Evolutionary conservation across 805 yeast species (phyloP), one percentile per base, ranked within the genome.

Genomic region (Candida chilensis): DNA sequence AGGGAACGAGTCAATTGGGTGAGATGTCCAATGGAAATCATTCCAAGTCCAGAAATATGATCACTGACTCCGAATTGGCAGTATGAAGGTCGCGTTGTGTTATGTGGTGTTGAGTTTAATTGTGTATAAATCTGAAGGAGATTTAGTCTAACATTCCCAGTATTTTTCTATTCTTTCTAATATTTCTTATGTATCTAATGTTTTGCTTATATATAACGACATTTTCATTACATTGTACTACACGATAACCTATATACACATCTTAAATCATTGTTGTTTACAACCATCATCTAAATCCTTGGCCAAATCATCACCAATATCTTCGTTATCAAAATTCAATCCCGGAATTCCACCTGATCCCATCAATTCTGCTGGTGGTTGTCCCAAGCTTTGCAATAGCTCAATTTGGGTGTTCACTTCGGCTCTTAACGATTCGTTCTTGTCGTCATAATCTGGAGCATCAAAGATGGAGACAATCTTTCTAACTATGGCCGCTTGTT

Each of bases 331-430:
- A 32, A 72, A 62, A 24, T 64, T 73, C 36, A 72, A 48, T 14
- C 60, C 67, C 9, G 54, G 54, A 19, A 38, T 36, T n/a, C 45
- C 50, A 38, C 31, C 37, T 28, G 31, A 42, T 33, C 81, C 83
- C 36, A 79, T 72, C 21, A 85, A 60, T 30, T 82, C 94, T 10
- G 67, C 49, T 4, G 95, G 95, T 2, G 94, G 94, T 45, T 83
- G 76, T 0, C 94, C 94, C 18, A 81, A 56, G 28, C 71, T 78
- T 50, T 85, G 83, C 49, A 77, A 60, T 18, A 49, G 43, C 8
- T 41, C 36, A 28, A 56, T 48, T 4, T 34, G n/a, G n/a, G 13
- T 8, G 8, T 24, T 13, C 27, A 24, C 13, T 24, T n/a, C 13
- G 8, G n/a, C 26, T 17, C 15, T 6, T 25, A 16, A 26, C 32